Evolutionary conservation across 2,329 filamentous ascomycete genomes (phyloP), one percentile per base, ranked within the genome.

Genomic region (Venturia nashicola): DNA sequence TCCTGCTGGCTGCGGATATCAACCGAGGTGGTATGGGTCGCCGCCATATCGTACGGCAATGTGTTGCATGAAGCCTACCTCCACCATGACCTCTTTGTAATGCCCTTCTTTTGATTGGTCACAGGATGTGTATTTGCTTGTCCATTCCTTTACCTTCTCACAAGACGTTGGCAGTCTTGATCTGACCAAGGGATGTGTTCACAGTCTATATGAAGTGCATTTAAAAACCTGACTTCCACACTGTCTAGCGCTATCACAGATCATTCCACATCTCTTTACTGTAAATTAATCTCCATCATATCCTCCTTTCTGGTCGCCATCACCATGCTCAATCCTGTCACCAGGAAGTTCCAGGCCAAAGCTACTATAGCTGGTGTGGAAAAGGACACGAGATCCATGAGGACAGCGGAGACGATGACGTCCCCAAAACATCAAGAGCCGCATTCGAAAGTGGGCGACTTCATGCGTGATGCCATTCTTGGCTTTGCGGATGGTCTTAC

Each of bases 401-500:
- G 20, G 16, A 42, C 42, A 20, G 36, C 27, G 36, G 42, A 43
- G 1, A 51, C 6, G 2, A 20, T 48, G 23, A 20, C 61, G 20
- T 40, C 44, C 16, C 23, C 32, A 14, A 39, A 27, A 7, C 59
- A 65, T 46, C 5, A 7, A n/a, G 63, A 65, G 59, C 34, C 48
- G 34, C 63, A 65, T 32, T 43, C 23, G 14, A 65, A 43, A 12
- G 18, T 57, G 8, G 36, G 60, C 51, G 60, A 64, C 36, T 54
- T 57, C 9, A 36, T 65, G 43, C 39, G 40, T 14, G 46, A 90
- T 73, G 80, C 86, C 67, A 90, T 89, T 65, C 86, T 92, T 68
- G 89, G 89, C 62, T 85, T 91, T 68, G 86, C 88, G 0, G 89
- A 92, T 70, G 89, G 89, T 18, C 80, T 92, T 68, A 92, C 89